Base-by-base conservation (phyloP, 352 stramenopile species). In the Globisporangium cederbergense region DNA sequence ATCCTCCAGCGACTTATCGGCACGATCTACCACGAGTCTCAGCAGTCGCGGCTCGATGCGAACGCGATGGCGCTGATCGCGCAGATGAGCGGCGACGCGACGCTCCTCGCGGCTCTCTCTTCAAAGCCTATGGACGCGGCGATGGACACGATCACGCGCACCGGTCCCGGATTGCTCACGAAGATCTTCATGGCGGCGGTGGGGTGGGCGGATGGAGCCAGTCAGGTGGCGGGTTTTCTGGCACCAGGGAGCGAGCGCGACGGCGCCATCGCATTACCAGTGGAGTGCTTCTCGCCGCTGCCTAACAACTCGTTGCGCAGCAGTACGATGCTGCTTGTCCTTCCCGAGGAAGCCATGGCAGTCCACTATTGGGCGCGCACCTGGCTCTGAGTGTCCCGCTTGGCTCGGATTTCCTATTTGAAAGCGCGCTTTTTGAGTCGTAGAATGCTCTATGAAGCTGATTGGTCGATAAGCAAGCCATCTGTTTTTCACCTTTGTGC, bases 81-180 rank as follows among this genome's bases (percentile, higher is more conserved):
- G 16, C 68, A 74, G 32, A 75, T 70, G 68, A 73, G 61, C 46
- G 68, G 58, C 14, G 55, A 74, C 20, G 40, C 16, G 14, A 60
- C 50, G 18, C 50, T 55, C 1, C 25, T 52, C 30, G 18, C 42
- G 5, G 14, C 53, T 10, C 43, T 71, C 36, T 49, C 58, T 3
- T 16, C n/a, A 4, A 54, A 49, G 11, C 4, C 43, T 8, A 6
- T 32, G 9, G 18, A 38, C 25, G 53, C 43, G 8, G 45, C 73
- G 9, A 82, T 86, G 67, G 52, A 38, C 16, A 89, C 78, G 10
- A 89, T 89, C 43, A 61, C 76, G 36, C 69, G 67, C 43, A 89
- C 79, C 0, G 79, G 79, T 0, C 79, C 79, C 6, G 79, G 79
- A 9, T 58, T 87, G 16, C 65, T 89, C 51, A 89, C 79, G 30